Evolutionary conservation across 2,329 filamentous ascomycete species (phyloP), one percentile per base, ranked within the genome.

Genomic region (Zelopaecilomyces penicillatus): DNA sequence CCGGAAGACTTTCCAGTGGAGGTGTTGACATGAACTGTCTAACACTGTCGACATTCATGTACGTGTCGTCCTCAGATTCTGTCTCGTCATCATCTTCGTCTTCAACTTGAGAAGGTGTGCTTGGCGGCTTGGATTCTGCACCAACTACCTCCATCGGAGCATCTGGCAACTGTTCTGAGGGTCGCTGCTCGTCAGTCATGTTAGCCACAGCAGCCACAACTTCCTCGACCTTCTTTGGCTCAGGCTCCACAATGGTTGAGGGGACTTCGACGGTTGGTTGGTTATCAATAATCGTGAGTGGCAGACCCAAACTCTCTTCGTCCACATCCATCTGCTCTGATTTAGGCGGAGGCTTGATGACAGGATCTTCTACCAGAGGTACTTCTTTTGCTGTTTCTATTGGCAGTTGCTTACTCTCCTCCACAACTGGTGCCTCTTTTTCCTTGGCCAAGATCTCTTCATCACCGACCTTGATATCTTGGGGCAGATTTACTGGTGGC

Each of bases 21-120:
- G 77, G 77, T 2, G 77, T 81, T 26, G 63, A 59, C 61, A 75
- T 74, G 45, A 68, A 73, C 43, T 71, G 67, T 8, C 76, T 69
- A 29, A 75, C 68, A 5, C 65, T 64, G 35, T 74, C 70, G 28
- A 73, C 59, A n/a, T 68, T 68, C 48, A 71, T 64, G 33, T 66
- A 68, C n/a, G 74, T 68, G 33, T 74, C 66, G 36, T 73, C 74
- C 41, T 79, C 75, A 6, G 74, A 69, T 48, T 78, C 74, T 3
- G 74, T 77, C 39, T 73, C 72, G 41, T 76, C 66, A 30, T 73
- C 74, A 41, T 74, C 72, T 33, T 74, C 70, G 12, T 73, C 69
- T 30, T 67, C 67, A 30, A 67, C 63, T 35, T 70, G 71, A 4
- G 73, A 75, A 4, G 73, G 71, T 6, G 68, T 75, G 47, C 66